phyloP scores from a whole-genome alignment of 2,329 filamentous ascomycete species.

The Monascus ruber region DNA sequence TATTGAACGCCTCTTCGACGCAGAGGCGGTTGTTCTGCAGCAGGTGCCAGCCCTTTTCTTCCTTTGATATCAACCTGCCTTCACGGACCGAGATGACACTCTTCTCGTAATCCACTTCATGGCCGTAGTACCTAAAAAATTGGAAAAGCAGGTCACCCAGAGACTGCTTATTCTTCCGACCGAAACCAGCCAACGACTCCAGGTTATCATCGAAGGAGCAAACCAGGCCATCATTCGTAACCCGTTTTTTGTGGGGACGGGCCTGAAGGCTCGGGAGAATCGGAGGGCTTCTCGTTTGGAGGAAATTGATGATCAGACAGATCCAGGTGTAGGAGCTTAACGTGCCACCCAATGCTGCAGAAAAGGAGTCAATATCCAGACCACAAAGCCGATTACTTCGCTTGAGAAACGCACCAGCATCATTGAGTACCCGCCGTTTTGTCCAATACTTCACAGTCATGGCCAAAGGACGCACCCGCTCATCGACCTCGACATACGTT shows the following conservation, averaged over 20 bases:
- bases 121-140: constrained; percentile 90
- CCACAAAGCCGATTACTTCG: not conserved
- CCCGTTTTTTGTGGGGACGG: constrained; percentile 49
- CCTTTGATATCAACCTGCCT: constrained; percentile 66
- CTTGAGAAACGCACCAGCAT: constrained; percentile 60
- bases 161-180: constrained; percentile 67
- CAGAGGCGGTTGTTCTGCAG: constrained; percentile 73
- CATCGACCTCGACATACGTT: constrained; percentile 88
- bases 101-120: constrained; percentile 84
- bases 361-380: constrained; percentile 8
- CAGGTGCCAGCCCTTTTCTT: constrained; percentile 79
- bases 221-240: constrained; percentile 52
- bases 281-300: constrained; percentile 75
- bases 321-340: constrained; percentile 99
- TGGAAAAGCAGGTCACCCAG: constrained; percentile 81
- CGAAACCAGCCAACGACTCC: constrained; percentile 60
- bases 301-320: constrained; percentile 91
- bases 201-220: constrained; percentile 83
- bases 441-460: constrained; percentile 99
- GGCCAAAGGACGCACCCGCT: constrained; percentile 77
- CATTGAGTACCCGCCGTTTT: constrained; percentile 80
- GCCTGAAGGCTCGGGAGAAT: constrained; percentile 80
- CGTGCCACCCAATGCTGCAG: constrained; percentile 73
- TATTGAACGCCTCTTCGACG: constrained; percentile 95
- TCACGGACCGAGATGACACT: constrained; percentile 73